These are phyloP conservation scores for Pseudogymnoascus sp. DNA, from an alignment of 2,329 filamentous ascomycete species.

Conservation along the genomic window DNA sequence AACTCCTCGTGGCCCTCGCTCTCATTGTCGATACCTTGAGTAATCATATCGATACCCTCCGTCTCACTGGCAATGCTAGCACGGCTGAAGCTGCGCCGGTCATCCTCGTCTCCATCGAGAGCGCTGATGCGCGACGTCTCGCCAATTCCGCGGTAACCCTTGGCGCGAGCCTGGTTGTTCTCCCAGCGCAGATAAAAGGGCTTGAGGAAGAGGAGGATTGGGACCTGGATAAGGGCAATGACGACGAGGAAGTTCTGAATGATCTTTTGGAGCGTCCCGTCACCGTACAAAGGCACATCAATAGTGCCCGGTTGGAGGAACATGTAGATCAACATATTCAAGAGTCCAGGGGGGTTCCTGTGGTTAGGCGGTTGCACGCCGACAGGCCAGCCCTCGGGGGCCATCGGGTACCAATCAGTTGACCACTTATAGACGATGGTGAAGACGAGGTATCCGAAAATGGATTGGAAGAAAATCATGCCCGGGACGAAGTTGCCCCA, in stretches of 20 bases:
- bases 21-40: constrained; percentile 70
- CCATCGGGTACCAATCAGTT: constrained; percentile 65
- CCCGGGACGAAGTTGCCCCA: constrained; percentile 96
- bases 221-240: constrained; percentile 78
- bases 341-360: constrained; percentile 69
- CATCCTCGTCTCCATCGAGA: constrained; percentile 78
- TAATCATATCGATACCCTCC: constrained; percentile 81
- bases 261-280: constrained; percentile 54
- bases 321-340: constrained; percentile 99
- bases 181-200: constrained; percentile 92
- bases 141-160: constrained; percentile 88
- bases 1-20: constrained; percentile 86
- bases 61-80: constrained; percentile 68
- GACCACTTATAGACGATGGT: constrained; percentile 97
- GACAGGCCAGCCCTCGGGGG: constrained; percentile 30
- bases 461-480: constrained; percentile 99
- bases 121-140: constrained; percentile 84
- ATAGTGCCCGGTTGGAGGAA: constrained; percentile 78
- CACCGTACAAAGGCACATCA: constrained; percentile 63
- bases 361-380: constrained; percentile 27
- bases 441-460: constrained; percentile 92
- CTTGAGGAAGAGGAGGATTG: constrained; percentile 87
- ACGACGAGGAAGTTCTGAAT: constrained; percentile 76
- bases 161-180: constrained; percentile 78
- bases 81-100: constrained; percentile 51